phyloP scores from a whole-genome alignment of 345 rosid genomes.

The Firmiana major region DNA sequence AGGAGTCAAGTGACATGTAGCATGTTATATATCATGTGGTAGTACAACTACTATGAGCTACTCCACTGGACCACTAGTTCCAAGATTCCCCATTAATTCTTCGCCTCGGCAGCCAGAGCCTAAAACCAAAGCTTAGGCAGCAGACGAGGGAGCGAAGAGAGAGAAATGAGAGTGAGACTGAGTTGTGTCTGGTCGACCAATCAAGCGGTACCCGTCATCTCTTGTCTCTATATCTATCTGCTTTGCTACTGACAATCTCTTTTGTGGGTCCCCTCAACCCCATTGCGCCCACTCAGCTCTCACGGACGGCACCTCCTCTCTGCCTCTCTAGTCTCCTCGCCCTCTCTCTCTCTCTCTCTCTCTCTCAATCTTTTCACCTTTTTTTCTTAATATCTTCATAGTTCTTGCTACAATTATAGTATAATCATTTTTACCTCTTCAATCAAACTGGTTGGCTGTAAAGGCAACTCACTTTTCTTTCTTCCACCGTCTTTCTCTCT shows the following conservation, averaged over 20 bases:
- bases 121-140: background rate
- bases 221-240: constrained; percentile 23
- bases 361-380: background rate
- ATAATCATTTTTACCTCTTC: constrained; percentile 6
- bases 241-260: background rate
- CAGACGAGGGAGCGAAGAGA: constrained; percentile 17
- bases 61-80: background rate
- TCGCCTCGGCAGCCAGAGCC: too few species aligned
- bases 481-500: background rate
- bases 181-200: constrained; percentile 11
- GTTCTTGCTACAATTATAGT: background rate
- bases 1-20: background rate
- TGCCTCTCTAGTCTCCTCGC: too few species aligned
- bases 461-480: constrained; percentile 5
- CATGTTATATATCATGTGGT: too few species aligned
- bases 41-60: too few species aligned
- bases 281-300: background rate
- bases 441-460: constrained; percentile 3
- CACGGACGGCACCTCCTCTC: background rate
- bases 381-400: background rate
- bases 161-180: constrained; percentile 16
- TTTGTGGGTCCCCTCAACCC: constrained; percentile 23
- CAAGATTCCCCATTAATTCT: background rate
- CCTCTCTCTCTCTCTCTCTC: too few species aligned
- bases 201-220: constrained; percentile 24